Base-by-base conservation (phyloP, 2,329 filamentous ascomycete species). In the Talaromyces piceae region DNA sequence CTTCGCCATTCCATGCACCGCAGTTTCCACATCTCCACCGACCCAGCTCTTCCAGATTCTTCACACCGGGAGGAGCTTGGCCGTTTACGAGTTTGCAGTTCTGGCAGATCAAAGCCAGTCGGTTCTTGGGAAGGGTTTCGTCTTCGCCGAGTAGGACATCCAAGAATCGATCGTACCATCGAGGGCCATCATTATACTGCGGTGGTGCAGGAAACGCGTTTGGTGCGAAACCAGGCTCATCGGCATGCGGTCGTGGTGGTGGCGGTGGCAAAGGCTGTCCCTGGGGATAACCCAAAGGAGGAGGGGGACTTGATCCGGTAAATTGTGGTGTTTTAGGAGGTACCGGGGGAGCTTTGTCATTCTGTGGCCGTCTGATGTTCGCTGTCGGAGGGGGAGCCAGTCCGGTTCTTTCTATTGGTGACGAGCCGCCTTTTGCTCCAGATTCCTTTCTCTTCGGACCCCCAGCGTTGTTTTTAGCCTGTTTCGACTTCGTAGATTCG, bases 81-180 rank as follows among this genome's bases (percentile, higher is more conserved):
- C 94, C 93, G 65, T 98, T 98, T 45, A 98, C 91, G 1, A 96
- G 79, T 26, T 88, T 79, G 67, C 93, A 98, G 33, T 79, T 76
- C 27, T 75, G 69, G 70, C 93, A 98, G 50, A 98, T 88, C 57
- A 98, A 75, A 6, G 84, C 91, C 53, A 95, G 82, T 16, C 93
- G 83, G 68, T 97, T 97, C 73, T 90, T 94, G 2, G 91, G 82
- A 11, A 87, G 83, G 4, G 88, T 94, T 70, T 98, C 93, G 62
- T 98, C 93, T 64, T 98, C 93, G 46, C 93, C 93, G 0, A 98
- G 79, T 23, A 98, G 81, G 0, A 95, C 81, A 63, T 98, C 93
- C 52, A 98, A 76, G 49, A 98, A 83, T 51, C 91, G 83, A 66
- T 98, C 93, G 69, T 97, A 98, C 93, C 93, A 98, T 63, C 87